phyloP scores from a whole-genome alignment of 1,284 basidiomycete species.

The Ustilago xerochloae region DNA sequence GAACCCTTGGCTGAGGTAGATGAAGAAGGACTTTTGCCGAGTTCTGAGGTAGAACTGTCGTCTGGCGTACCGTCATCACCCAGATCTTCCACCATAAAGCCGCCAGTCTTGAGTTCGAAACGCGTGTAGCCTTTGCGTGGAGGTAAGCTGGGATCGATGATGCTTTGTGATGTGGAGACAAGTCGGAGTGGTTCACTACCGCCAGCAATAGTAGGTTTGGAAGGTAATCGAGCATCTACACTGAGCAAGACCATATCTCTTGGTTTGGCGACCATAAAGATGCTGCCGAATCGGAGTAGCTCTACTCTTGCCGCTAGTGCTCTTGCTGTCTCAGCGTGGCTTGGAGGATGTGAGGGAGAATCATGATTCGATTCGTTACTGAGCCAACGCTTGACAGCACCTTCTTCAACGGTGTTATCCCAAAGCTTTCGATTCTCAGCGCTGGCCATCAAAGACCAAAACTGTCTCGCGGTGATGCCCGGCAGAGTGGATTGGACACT shows the following conservation, averaged over 20 bases:
- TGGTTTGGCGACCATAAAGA: constrained; percentile 63
- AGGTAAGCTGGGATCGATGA: constrained; percentile 44
- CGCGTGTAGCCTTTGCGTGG: constrained; percentile 56
- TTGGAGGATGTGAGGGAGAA: background rate
- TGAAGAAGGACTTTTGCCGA: constrained; percentile 21
- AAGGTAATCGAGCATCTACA: constrained; percentile 53
- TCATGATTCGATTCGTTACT: constrained; percentile 12
- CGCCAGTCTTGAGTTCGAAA: constrained; percentile 54
- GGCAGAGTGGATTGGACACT: constrained; percentile 55
- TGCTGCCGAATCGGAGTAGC: constrained; percentile 53
- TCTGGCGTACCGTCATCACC: constrained; percentile 48
- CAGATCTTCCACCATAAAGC: constrained; percentile 62
- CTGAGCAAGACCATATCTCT: constrained; percentile 59
- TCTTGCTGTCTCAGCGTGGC: constrained; percentile 12
- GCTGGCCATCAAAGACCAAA: constrained; percentile 63
- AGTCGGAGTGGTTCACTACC: constrained; percentile 32
- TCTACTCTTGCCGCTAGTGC: constrained; percentile 47
- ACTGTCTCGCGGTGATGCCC: constrained; percentile 50
- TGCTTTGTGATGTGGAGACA: constrained; percentile 50
- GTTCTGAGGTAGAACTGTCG: constrained; percentile 1
- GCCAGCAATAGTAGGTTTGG: background rate
- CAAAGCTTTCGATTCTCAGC: constrained; percentile 56
- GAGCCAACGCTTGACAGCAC: constrained; percentile 43
- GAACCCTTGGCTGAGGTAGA: constrained; percentile 20
- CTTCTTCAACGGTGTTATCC: constrained; percentile 54